Evolutionary conservation across 169 alveolate species (phyloP).

Genomic region (Plasmodium gallinaceum): DNA sequence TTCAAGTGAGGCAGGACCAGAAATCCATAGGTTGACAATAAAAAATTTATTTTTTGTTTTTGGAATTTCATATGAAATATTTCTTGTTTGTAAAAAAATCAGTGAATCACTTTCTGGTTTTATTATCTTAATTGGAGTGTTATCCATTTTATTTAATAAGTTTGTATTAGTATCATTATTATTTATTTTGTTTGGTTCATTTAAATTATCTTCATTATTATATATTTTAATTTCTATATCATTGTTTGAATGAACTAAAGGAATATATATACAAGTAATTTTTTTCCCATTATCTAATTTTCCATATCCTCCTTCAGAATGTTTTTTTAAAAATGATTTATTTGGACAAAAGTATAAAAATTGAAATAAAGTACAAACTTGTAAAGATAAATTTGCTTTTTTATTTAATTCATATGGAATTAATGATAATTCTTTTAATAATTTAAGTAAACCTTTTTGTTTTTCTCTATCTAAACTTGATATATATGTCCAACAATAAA

Average conservation of each 20-base stretch:
- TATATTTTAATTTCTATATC: conserved; percentile 52
- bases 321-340: conserved; percentile 74
- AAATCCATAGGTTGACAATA: conserved; percentile 35
- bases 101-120: conserved; percentile 74
- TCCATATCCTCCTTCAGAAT: conserved; percentile 74
- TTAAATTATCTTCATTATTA: conserved; percentile 16
- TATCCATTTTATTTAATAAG: background rate
- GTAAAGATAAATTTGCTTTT: conserved; percentile 76
- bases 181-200: background rate
- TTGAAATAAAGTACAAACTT: conserved; percentile 71
- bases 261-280: conserved; percentile 61
- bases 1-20: conserved; percentile 71
- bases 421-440: conserved; percentile 61
- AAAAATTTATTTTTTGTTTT: conserved; percentile 64
- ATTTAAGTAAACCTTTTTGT: conserved; percentile 71
- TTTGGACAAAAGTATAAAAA: conserved; percentile 69
- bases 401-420: conserved; percentile 75
- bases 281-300: conserved; percentile 60
- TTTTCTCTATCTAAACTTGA: conserved; percentile 71
- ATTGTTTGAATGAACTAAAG: conserved; percentile 33
- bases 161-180: background rate
- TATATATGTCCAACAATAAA: conserved; percentile 76
- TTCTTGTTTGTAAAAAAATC: conserved; percentile 76
- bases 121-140: conserved; percentile 29
- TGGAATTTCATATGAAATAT: conserved; percentile 58